A percentile compares a stretch with the other conserved stretches of the same genome.
Evolutionary conservation across 345 rosid genomes (phyloP).

Genomic region (Arabis hirsuta): DNA sequence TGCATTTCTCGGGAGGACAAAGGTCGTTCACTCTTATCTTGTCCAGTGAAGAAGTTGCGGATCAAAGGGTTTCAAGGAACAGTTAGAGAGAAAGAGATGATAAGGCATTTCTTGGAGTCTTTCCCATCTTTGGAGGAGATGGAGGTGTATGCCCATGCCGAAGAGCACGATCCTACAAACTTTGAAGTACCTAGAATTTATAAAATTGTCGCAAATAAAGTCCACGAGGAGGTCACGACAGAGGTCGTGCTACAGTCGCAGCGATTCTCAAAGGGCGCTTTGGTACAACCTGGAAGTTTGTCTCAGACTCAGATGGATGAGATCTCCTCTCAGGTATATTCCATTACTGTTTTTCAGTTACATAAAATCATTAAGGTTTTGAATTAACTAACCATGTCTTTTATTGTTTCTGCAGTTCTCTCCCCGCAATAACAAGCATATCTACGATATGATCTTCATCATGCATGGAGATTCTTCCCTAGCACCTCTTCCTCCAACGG

Average conservation of each 20-base stretch:
- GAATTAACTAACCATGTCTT: too few species aligned
- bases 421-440: too few species aligned
- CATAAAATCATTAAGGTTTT: too few species aligned
- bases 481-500: too few species aligned
- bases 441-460: too few species aligned
- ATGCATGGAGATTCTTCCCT: too few species aligned
- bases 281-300: too few species aligned
- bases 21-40: constrained; percentile 1
- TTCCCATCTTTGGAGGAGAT: constrained; percentile 21
- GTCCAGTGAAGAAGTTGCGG: constrained; percentile 3
- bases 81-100: constrained; percentile 1
- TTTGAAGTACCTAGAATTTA: not conserved
- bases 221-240: not conserved
- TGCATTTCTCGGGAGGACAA: constrained; percentile 3
- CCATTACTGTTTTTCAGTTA: too few species aligned
- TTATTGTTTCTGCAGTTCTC: too few species aligned
- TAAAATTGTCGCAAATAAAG: not conserved
- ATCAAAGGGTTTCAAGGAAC: constrained; percentile 2
- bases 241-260: not conserved
- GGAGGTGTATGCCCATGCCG: not conserved
- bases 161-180: not conserved
- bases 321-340: too few species aligned
- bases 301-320: too few species aligned
- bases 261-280: too few species aligned
- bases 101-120: constrained; percentile 18